Conservation (phyloP, 2,329 filamentous ascomycete genomes). For the Exophiala bonariae region DNA sequence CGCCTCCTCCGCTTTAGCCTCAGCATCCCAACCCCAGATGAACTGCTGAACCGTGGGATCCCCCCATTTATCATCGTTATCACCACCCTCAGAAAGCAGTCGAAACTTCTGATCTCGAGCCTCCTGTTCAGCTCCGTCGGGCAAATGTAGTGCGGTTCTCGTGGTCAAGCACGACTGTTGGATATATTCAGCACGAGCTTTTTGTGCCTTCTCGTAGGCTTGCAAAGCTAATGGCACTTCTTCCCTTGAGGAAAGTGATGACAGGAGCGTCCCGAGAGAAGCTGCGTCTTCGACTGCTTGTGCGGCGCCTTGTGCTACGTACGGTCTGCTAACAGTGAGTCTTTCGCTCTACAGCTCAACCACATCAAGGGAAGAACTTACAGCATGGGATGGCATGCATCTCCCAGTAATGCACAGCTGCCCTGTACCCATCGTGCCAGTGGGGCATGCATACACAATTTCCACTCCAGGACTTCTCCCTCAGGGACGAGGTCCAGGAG, state of each 20-base stretch:
- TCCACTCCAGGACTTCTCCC: slow-evolving; percentile 67
- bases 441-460: slow-evolving; percentile 61
- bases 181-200: slow-evolving; percentile 34
- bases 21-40: slow-evolving; percentile 65
- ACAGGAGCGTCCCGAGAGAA: slow-evolving; percentile 33
- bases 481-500: slow-evolving; percentile 63
- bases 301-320: slow-evolving; percentile 45
- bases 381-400: slow-evolving; percentile 47
- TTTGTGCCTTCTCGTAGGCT: slow-evolving; percentile 50
- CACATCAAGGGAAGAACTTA: slow-evolving; percentile 2
- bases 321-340: slow-evolving; percentile 29
- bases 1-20: slow-evolving; percentile 52
- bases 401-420: slow-evolving; percentile 40
- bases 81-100: slow-evolving; percentile 49
- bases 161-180: slow-evolving; percentile 43
- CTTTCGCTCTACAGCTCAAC: not conserved
- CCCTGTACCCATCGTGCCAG: slow-evolving; percentile 59
- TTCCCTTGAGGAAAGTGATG: slow-evolving; percentile 35
- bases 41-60: slow-evolving; percentile 67
- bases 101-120: slow-evolving; percentile 49
- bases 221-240: slow-evolving; percentile 39
- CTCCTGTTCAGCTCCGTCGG: slow-evolving; percentile 30
- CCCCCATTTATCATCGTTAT: slow-evolving; percentile 64
- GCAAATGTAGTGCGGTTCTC: slow-evolving; percentile 31
- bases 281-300: slow-evolving; percentile 47